phyloP scores from a whole-genome alignment of 78 protist genomes.

The Bigelowiella natans region DNA sequence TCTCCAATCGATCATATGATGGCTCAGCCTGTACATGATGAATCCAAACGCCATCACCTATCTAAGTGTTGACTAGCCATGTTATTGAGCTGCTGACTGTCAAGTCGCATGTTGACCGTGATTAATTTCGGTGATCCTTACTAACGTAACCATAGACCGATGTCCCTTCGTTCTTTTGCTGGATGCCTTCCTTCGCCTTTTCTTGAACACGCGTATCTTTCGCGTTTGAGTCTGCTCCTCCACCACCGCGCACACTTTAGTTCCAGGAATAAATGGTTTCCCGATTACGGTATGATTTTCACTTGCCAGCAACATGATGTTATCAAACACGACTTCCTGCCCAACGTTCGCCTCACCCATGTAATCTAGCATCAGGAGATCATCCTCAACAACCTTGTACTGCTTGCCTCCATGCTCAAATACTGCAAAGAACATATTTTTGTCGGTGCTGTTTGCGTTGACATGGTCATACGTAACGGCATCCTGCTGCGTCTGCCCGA shows the following conservation, averaged over 20 bases:
- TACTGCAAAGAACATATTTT: not conserved
- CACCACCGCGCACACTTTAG: not conserved
- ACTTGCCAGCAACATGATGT: not conserved
- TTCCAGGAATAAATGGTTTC: not conserved
- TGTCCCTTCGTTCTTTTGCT: not conserved
- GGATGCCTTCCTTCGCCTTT: not conserved
- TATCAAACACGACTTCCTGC: not conserved
- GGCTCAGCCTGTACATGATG: too few species aligned
- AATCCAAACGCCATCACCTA: too few species aligned
- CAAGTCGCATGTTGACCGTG: too few species aligned
- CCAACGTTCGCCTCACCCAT: not conserved
- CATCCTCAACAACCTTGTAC: not conserved
- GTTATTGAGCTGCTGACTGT: too few species aligned
- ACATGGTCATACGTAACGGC: not conserved
- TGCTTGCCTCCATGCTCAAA: not conserved
- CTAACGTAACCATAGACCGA: not conserved
- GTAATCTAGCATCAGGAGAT: not conserved
- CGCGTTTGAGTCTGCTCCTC: not conserved
- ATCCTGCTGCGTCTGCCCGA: too few species aligned
- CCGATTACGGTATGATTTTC: not conserved
- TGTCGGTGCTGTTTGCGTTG: not conserved
- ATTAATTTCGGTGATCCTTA: not conserved
- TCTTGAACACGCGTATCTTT: not conserved
- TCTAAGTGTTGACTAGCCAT: too few species aligned
- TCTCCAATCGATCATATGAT: too few species aligned